Conservation (phyloP, 2,329 filamentous ascomycete species). For the Nigrospora osmanthi region DNA sequence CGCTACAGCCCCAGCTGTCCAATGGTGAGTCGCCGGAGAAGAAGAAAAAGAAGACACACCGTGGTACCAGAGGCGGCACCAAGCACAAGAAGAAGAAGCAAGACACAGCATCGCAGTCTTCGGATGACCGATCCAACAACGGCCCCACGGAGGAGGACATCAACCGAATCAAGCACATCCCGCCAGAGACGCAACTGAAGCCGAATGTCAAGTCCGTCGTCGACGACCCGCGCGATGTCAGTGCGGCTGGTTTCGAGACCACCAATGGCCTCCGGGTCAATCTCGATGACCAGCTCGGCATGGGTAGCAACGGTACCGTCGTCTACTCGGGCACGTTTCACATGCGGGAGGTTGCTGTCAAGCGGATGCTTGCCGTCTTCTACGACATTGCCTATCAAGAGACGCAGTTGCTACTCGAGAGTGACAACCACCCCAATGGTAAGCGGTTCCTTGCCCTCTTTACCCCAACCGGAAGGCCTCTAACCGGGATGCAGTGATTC, state of each 20-base stretch:
- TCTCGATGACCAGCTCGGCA: constrained; percentile 55
- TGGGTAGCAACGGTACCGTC: constrained; percentile 93
- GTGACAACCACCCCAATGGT: constrained; percentile 88
- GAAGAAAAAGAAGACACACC: constrained; percentile 62
- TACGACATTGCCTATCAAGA: constrained; percentile 94
- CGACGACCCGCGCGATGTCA: constrained; percentile 51
- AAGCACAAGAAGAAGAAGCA: constrained; percentile 56
- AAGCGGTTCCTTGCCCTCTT: constrained; percentile 13
- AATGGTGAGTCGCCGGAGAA: constrained; percentile 28
- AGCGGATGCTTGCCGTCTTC: constrained; percentile 93
- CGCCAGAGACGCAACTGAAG: constrained; percentile 44
- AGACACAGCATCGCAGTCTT: constrained; percentile 40
- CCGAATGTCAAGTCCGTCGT: constrained; percentile 53
- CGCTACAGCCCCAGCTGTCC: background rate
- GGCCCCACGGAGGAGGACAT: constrained; percentile 55
- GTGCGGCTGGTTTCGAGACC: constrained; percentile 51
- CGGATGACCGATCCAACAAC: constrained; percentile 34
- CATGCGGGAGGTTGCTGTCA: constrained; percentile 87
- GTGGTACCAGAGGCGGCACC: constrained; percentile 64
- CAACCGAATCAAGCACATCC: constrained; percentile 50
- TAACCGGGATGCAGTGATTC: constrained; percentile 58
- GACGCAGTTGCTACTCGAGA: constrained; percentile 82
- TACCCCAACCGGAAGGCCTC: no score
- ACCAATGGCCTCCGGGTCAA: constrained; percentile 60
- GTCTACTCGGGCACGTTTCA: constrained; percentile 95